phyloP scores from a whole-genome alignment of 768 basidiomycete species.

The Pulveroboletus frians region DNA sequence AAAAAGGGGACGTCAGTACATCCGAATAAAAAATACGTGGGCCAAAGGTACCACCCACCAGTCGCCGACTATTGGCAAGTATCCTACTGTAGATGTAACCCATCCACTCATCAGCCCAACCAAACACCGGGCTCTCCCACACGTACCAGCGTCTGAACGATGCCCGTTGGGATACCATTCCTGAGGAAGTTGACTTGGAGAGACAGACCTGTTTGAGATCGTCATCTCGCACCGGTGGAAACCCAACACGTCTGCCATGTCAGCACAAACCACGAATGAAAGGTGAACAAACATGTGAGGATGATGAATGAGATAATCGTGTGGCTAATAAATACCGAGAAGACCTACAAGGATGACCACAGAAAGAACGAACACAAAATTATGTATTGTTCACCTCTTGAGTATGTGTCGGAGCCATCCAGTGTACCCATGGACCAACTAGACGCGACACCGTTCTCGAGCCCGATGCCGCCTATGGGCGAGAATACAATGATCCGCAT shows the following conservation, averaged over 20 bases:
- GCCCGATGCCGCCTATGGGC: constrained; percentile 38
- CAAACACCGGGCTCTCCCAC: background rate
- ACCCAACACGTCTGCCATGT: background rate
- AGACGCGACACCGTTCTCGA: constrained; percentile 88
- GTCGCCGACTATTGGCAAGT: constrained; percentile 13
- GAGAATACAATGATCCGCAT: too few relatives aligned
- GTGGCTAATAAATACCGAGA: constrained; percentile 84
- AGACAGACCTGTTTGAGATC: constrained; percentile 90
- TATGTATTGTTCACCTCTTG: constrained; percentile 56
- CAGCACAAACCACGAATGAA: background rate
- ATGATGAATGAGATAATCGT: constrained; percentile 96
- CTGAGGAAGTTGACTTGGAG: constrained; percentile 84
- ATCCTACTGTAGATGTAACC: constrained; percentile 19
- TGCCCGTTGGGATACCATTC: constrained; percentile 88
- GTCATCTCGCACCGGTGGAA: constrained; percentile 69
- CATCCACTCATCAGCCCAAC: background rate
- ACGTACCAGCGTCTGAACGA: constrained; percentile 74
- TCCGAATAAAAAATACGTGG: too few relatives aligned
- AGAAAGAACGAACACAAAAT: constrained; percentile 67
- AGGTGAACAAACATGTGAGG: constrained; percentile 61
- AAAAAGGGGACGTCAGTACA: too few relatives aligned
- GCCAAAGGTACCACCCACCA: constrained; percentile 8
- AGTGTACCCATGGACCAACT: constrained; percentile 83
- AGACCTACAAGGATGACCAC: constrained; percentile 58
- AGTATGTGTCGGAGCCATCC: constrained; percentile 59